Evolutionary conservation across 768 basidiomycete species (phyloP).

Genomic region (Mycena chlorophos): DNA sequence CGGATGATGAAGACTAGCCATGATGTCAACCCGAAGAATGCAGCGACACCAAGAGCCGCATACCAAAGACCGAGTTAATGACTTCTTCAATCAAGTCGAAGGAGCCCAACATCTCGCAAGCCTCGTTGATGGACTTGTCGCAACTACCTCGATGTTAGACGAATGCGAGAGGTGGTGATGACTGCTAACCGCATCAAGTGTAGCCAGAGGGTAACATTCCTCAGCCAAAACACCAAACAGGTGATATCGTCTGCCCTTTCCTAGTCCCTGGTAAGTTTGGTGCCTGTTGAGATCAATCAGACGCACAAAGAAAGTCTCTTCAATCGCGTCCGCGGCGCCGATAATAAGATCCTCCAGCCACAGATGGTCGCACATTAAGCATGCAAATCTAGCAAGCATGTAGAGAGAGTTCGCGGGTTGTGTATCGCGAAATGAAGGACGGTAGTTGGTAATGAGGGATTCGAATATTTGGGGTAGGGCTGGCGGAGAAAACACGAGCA

Average conservation of each 20-base stretch:
- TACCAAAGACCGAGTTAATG: constrained; percentile 93
- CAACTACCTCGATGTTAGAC: constrained; percentile 35
- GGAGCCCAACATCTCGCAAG: constrained; percentile 82
- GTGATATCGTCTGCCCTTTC: constrained; percentile 82
- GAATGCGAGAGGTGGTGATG: background rate
- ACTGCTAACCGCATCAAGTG: constrained; percentile 67
- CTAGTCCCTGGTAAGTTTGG: constrained; percentile 40
- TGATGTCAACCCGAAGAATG: constrained; percentile 9
- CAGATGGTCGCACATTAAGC: constrained; percentile 81
- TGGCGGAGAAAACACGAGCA: constrained; percentile 91
- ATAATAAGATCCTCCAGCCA: constrained; percentile 94
- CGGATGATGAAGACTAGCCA: constrained; percentile 89
- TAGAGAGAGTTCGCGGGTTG: constrained; percentile 92
- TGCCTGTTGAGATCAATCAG: constrained; percentile 3
- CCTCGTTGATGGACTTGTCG: constrained; percentile 73
- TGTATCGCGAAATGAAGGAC: constrained; percentile 67
- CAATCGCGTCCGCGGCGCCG: constrained; percentile 88
- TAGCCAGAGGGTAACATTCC: constrained; percentile 87
- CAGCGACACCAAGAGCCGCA: constrained; percentile 14
- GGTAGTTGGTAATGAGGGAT: constrained; percentile 76
- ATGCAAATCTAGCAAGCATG: constrained; percentile 91
- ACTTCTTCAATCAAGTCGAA: constrained; percentile 89
- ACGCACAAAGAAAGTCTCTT: constrained; percentile 89
- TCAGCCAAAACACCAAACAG: constrained; percentile 90
- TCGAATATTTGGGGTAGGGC: constrained; percentile 77